Base-by-base conservation (phyloP, 768 basidiomycete genomes). In the Collybia sp. region DNA sequence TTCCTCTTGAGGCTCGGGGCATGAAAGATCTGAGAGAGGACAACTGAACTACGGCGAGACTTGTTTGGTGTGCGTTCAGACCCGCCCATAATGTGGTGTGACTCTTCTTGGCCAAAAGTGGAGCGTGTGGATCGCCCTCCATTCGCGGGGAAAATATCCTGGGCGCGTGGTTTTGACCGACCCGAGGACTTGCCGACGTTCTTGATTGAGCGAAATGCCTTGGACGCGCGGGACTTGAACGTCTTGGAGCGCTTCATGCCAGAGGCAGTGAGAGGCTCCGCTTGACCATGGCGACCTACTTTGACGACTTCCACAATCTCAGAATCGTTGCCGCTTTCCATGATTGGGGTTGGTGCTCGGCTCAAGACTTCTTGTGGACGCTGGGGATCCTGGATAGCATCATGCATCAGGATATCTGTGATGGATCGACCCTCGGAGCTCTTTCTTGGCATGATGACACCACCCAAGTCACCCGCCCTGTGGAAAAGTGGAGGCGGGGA, bases 301-400 rank as follows among this genome's bases (percentile, higher is more conserved):
- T 79, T 81, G 33, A 83, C 67, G 25, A 83, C 75, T 57, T 84
- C 82, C 12, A 82, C 63, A 31, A 83, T 71, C 53, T 81, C 80
- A 15, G 76, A 79, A 49, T 76, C 77, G 47, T 72, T 61, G 12
- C 65, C 71, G 34, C 57, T 43, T 33, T 63, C 58, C 34, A 49
- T 40, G 53, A 25, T 17, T 39, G 36, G 41, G 59, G 43, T 39
- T 37, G 44, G 51, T 34, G 44, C 52, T 20, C 50, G 50, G 42
- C 55, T 53, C 25, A 57, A 58, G 20, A 33, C 16, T 3, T 56
- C 55, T 37, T 44, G 45, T 2, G 65, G 58, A 12, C 53, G 46
- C 6, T 65, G 62, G 15, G 44, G 48, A 11, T 61, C 60, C 38
- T 58, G 53, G 36, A 61, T 45, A 12, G 13, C 35, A 3, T 37